phyloP scores from a whole-genome alignment of 805 yeast genomes.

The Hermanozyma aechmeae region DNA sequence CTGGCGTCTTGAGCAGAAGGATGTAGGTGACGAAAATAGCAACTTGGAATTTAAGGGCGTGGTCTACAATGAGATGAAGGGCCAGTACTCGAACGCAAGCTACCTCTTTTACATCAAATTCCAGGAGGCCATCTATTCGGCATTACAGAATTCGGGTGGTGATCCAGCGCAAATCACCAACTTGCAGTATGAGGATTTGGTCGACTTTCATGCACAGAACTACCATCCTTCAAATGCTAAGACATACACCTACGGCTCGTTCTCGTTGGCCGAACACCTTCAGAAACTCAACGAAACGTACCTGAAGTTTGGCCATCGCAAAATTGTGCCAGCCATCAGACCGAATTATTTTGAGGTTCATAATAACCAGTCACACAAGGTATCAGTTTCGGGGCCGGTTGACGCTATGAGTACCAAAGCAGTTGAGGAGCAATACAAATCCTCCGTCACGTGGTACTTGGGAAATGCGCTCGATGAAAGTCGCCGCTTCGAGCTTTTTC shows the following conservation, averaged over 20 bases:
- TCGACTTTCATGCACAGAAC: slow-evolving; percentile 62
- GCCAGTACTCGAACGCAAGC: slow-evolving; percentile 83
- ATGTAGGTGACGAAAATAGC: slow-evolving; percentile 43
- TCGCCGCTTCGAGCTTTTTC: slow-evolving; percentile 53
- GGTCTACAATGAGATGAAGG: slow-evolving; percentile 97
- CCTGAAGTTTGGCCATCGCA: slow-evolving; percentile 43
- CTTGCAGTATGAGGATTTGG: slow-evolving; percentile 62
- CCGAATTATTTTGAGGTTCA: slow-evolving; percentile 36
- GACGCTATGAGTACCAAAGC: slow-evolving; percentile 49
- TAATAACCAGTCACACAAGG: slow-evolving; percentile 3
- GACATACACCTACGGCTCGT: slow-evolving; percentile 81
- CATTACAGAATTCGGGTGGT: slow-evolving; percentile 87
- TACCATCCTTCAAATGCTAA: slow-evolving; percentile 89
- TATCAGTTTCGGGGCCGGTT: slow-evolving; percentile 56
- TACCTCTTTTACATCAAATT: slow-evolving; percentile 79
- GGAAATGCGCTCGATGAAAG: slow-evolving; percentile 56
- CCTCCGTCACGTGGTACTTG: slow-evolving; percentile 82
- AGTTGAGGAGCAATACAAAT: slow-evolving; percentile 64
- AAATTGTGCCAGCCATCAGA: slow-evolving; percentile 17
- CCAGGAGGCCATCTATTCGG: slow-evolving; percentile 76
- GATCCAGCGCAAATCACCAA: slow-evolving; percentile 78
- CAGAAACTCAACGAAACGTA: slow-evolving; percentile 44
- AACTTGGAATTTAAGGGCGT: slow-evolving; percentile 85
- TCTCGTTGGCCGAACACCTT: slow-evolving; percentile 56
- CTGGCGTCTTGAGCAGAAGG: slow-evolving; percentile 84